phyloP scores from a whole-genome alignment of 2,329 filamentous ascomycete genomes.

The Bipolaris sorokiniana region DNA sequence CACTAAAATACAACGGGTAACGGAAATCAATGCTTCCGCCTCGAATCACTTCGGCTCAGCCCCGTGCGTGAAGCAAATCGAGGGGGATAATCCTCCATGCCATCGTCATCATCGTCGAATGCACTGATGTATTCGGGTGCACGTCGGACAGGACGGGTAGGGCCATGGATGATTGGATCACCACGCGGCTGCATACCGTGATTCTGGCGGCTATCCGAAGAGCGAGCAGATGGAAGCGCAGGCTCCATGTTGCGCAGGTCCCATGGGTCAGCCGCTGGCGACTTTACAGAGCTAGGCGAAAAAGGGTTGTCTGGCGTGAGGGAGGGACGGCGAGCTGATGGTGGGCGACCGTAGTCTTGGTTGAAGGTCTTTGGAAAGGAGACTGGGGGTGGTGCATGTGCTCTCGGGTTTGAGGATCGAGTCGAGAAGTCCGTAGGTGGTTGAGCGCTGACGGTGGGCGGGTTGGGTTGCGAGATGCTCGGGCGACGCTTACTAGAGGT shows the following conservation, averaged over 20 bases:
- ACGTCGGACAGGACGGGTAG: constrained; percentile 18
- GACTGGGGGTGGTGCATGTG: constrained; percentile 25
- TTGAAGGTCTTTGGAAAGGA: constrained; percentile 27
- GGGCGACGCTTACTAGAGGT: constrained; percentile 29
- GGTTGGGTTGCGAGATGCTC: constrained; percentile 32
- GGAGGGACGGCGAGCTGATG: constrained; percentile 32
- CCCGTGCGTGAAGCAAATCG: constrained; percentile 6
- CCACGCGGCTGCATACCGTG: constrained; percentile 23
- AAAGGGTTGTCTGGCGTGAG: constrained; percentile 19
- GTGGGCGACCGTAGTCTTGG: constrained; percentile 20
- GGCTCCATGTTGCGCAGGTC: constrained; percentile 29
- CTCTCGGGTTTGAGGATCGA: constrained; percentile 25
- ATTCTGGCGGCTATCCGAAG: constrained; percentile 14
- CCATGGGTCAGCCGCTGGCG: constrained; percentile 32
- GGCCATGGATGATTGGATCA: constrained; percentile 20
- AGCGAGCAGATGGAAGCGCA: constrained; percentile 25
- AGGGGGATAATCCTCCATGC: constrained; percentile 6
- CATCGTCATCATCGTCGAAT: constrained; percentile 21
- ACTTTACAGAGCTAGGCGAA: constrained; percentile 3
- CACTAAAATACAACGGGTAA: neutral
- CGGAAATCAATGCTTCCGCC: constrained; percentile 12
- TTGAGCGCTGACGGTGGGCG: constrained; percentile 24
- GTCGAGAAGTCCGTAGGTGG: constrained; percentile 19
- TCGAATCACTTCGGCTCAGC: constrained; percentile 11
- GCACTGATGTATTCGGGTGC: constrained; percentile 20